Conservation (phyloP, 2,329 filamentous ascomycete genomes). For the Sarocladium kiliense region DNA sequence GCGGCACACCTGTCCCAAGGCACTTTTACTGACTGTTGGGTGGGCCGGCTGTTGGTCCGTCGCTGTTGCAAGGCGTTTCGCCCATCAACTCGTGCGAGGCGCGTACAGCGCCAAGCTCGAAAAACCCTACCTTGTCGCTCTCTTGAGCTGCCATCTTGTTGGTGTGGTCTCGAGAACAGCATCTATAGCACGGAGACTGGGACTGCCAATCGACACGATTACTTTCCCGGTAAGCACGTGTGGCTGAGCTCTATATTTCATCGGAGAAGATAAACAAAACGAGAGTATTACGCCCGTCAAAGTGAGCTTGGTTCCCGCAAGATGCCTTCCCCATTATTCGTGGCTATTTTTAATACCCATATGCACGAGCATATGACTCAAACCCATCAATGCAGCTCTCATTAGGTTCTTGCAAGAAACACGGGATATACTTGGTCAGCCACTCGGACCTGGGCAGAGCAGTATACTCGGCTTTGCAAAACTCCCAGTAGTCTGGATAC, state of each 20-base stretch:
- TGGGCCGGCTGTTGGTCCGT: neutral
- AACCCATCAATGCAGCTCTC: neutral
- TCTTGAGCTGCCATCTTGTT: neutral
- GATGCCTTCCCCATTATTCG: neutral
- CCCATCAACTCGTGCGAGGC: neutral
- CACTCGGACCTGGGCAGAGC: neutral
- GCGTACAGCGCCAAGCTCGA: neutral
- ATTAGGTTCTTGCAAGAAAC: neutral
- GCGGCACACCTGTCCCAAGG: neutral
- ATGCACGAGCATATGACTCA: neutral
- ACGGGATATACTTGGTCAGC: conserved; percentile 1
- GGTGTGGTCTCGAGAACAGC: neutral
- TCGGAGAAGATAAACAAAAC: neutral
- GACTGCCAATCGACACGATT: neutral
- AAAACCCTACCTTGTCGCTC: neutral
- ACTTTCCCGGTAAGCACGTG: neutral
- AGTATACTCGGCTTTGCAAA: conserved; percentile 21
- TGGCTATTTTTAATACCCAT: neutral
- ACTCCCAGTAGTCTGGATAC: too few species aligned
- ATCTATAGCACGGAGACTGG: neutral
- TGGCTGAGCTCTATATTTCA: neutral
- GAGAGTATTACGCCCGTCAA: neutral
- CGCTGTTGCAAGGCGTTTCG: neutral
- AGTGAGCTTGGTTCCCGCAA: neutral
- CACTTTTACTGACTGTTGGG: neutral